A percentile compares a stretch with the other conserved stretches of the same genome.
phyloP scores from a whole-genome alignment of 331 rosid species.

The Malus hybrid region DNA sequence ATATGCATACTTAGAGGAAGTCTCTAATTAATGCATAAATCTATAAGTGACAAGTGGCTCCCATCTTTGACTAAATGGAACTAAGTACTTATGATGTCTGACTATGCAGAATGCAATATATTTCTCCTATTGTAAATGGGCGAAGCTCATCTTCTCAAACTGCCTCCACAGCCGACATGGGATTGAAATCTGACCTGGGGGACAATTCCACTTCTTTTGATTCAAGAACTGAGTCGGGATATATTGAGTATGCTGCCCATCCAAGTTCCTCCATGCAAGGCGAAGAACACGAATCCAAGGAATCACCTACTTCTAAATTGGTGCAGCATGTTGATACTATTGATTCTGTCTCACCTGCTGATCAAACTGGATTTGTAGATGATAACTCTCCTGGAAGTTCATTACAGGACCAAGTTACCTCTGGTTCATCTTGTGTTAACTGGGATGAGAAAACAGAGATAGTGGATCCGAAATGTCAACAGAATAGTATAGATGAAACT shows the following conservation, averaged over 20 bases:
- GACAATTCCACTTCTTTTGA: slow-evolving; percentile 58
- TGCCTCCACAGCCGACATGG: slow-evolving; percentile 24
- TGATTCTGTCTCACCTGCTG: slow-evolving; percentile 36
- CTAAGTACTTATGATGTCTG: slow-evolving; percentile 20
- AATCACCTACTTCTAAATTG: slow-evolving; percentile 39
- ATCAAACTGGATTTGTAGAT: slow-evolving; percentile 23
- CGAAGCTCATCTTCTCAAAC: slow-evolving; percentile 28
- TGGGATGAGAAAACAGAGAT: slow-evolving; percentile 96
- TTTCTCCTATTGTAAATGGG: slow-evolving; percentile 23
- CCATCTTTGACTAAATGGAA: slow-evolving; percentile 15
- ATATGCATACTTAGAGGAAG: neutral
- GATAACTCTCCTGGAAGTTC: slow-evolving; percentile 44
- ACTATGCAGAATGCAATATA: slow-evolving; percentile 51
- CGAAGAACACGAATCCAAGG: slow-evolving; percentile 38
- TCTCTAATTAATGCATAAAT: neutral
- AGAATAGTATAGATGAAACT: slow-evolving; percentile 34
- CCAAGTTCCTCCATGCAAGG: slow-evolving; percentile 41
- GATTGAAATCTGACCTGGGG: slow-evolving; percentile 25
- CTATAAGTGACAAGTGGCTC: neutral
- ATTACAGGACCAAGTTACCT: slow-evolving; percentile 49
- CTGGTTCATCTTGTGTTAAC: slow-evolving; percentile 59
- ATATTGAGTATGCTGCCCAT: slow-evolving; percentile 63
- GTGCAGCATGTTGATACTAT: slow-evolving; percentile 31
- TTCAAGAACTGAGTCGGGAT: slow-evolving; percentile 58
- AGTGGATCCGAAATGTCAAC: slow-evolving; percentile 47